phyloP scores from a whole-genome alignment of 805 yeast species.

The Candida rishiriensis region DNA sequence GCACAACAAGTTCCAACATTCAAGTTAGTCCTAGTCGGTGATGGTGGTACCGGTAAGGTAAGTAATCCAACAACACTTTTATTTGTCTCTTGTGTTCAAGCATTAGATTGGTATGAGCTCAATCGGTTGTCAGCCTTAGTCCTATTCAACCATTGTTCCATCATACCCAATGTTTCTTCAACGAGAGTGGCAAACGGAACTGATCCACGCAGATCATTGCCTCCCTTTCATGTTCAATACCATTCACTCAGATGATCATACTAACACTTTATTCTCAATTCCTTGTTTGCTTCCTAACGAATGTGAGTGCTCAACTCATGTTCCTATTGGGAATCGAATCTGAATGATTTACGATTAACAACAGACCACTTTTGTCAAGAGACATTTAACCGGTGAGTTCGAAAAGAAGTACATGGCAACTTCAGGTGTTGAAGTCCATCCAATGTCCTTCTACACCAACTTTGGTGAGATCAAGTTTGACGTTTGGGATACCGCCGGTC shows the following conservation, averaged over 20 bases:
- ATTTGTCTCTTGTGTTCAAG: too few species aligned
- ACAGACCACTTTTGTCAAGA: conserved; percentile 96
- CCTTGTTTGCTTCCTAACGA: too few species aligned
- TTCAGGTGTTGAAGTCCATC: conserved; percentile 99
- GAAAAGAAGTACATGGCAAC: conserved; percentile 99
- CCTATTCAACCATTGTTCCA: too few species aligned
- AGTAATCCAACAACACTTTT: too few species aligned
- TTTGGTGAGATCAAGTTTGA: conserved; percentile 98
- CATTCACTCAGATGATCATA: background rate
- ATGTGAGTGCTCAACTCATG: too few species aligned
- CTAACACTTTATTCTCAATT: conserved; percentile 3
- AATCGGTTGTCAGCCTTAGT: too few species aligned
- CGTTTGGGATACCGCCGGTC: conserved; percentile 99
- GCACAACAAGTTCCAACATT: conserved; percentile 82
- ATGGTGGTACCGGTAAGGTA: conserved; percentile 99
- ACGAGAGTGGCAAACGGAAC: too few species aligned
- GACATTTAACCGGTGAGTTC: conserved; percentile 99
- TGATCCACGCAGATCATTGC: too few species aligned
- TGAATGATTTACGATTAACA: background rate
- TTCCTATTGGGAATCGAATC: too few species aligned
- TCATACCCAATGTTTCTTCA: too few species aligned
- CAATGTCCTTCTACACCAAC: conserved; percentile 96
- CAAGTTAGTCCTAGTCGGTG: conserved; percentile 98
- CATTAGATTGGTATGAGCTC: too few species aligned
- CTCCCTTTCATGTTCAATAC: too few species aligned